A percentile compares a stretch with the other conserved stretches of the same genome.
Evolutionary conservation across 2,329 filamentous ascomycete genomes (phyloP).

Genomic region (Epichloe bromicola): DNA sequence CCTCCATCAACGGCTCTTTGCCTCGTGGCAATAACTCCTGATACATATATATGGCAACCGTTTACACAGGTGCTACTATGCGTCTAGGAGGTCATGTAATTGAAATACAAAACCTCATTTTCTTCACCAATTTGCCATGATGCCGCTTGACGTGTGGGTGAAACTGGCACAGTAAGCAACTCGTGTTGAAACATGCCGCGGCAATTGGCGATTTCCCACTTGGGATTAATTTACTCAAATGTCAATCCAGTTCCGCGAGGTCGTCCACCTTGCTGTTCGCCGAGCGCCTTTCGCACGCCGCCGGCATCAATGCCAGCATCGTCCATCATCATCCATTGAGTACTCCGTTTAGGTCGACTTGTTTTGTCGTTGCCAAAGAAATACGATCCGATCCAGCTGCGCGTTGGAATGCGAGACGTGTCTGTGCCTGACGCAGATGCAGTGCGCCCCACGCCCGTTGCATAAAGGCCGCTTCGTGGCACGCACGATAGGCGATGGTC

Average conservation of each 20-base stretch:
- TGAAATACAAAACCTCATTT: background rate
- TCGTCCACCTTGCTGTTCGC: too few relatives aligned
- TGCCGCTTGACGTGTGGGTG: background rate
- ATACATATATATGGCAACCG: background rate
- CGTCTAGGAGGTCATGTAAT: background rate
- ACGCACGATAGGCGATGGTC: background rate
- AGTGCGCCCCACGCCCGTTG: background rate
- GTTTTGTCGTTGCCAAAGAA: background rate
- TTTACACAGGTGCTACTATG: background rate
- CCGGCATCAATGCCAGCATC: background rate
- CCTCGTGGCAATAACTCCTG: background rate
- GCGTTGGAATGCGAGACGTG: conserved; percentile 11
- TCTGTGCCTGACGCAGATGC: background rate
- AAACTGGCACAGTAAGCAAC: too few relatives aligned
- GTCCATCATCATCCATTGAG: background rate
- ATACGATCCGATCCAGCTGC: background rate
- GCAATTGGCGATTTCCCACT: too few relatives aligned
- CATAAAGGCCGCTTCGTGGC: background rate
- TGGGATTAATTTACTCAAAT: too few relatives aligned
- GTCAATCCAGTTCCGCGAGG: too few relatives aligned
- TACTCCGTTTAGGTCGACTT: background rate
- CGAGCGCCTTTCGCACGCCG: too few relatives aligned
- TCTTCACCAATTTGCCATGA: background rate
- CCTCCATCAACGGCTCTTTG: background rate
- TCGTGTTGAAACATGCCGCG: too few relatives aligned